These are phyloP conservation scores for Aspergillus biplanus DNA, from an alignment of 495 filamentous ascomycete species.

Conservation along the genomic window DNA sequence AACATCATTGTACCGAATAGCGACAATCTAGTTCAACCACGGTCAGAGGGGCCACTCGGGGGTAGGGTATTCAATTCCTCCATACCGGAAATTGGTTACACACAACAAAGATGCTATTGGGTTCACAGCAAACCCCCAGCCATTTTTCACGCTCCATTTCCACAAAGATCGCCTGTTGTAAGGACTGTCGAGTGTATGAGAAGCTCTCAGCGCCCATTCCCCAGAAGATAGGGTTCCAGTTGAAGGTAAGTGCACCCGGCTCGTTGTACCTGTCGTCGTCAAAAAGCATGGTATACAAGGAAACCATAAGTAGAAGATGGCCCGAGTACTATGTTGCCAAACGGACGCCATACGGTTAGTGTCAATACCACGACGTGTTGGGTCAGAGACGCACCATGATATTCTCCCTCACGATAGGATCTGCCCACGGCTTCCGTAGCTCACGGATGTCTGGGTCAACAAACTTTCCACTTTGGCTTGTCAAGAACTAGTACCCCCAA, in stretches of 20 bases:
- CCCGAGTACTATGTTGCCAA: constrained; percentile 28
- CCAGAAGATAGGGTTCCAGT: constrained; percentile 39
- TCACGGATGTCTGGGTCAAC: constrained; percentile 38
- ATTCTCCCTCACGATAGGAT: constrained; percentile 38
- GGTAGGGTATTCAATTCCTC: no score
- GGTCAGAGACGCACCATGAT: constrained; percentile 29
- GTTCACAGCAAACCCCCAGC: constrained; percentile 40
- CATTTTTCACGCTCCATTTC: constrained; percentile 40
- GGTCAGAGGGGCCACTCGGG: no score
- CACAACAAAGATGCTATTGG: constrained; percentile 43
- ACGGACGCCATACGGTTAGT: no score
- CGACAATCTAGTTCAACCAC: no score
- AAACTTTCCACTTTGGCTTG: constrained; percentile 29
- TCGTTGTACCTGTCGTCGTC: constrained; percentile 38
- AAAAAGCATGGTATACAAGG: constrained; percentile 43
- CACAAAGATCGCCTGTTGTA: constrained; percentile 35
- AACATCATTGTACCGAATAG: no score
- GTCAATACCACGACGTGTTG: background rate
- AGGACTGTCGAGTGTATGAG: constrained; percentile 26
- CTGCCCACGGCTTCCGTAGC: constrained; percentile 41
- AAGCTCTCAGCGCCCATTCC: constrained; percentile 38
- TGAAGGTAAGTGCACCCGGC: constrained; percentile 29
- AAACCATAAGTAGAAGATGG: constrained; percentile 40
- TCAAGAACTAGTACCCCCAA: constrained; percentile 44
- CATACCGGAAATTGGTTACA: constrained; percentile 33